Evolutionary conservation across 2,329 filamentous ascomycete species (phyloP).

Genomic region (Colletotrichum sp.): DNA sequence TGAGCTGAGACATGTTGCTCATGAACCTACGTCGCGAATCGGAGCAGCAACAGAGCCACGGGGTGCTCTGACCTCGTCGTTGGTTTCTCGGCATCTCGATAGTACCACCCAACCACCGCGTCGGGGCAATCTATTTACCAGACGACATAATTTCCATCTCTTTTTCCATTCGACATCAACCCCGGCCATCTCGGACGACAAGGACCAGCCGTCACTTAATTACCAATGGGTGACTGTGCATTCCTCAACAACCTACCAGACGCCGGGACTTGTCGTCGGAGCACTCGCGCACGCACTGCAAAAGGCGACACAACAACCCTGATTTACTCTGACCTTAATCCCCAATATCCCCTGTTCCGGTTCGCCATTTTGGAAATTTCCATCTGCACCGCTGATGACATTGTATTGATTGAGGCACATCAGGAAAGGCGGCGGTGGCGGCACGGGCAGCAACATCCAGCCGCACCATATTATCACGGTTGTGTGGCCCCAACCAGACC

Average conservation of each 20-base stretch:
- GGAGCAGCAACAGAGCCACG: neutral
- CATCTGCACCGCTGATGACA: neutral
- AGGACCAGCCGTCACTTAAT: neutral
- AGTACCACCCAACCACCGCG: neutral
- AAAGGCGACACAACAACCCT: neutral
- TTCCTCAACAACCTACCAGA: neutral
- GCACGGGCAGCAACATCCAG: neutral
- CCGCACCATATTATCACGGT: neutral
- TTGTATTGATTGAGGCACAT: neutral
- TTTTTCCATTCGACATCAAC: neutral
- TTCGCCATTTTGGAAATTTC: neutral
- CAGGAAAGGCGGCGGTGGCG: neutral
- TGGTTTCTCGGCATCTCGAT: neutral
- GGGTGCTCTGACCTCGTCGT: neutral
- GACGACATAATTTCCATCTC: neutral
- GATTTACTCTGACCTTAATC: slow-evolving; percentile 4
- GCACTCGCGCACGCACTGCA: neutral
- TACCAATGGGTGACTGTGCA: neutral
- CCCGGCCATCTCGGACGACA: neutral
- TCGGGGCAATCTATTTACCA: neutral
- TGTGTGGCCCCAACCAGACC: slow-evolving; percentile 6
- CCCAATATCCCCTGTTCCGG: neutral
- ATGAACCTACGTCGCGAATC: neutral
- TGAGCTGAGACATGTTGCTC: neutral
- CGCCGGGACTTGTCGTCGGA: neutral